These are phyloP conservation scores for Stereocaulon alpinum DNA, from an alignment of 495 filamentous ascomycete genomes.

Conservation along the genomic window DNA sequence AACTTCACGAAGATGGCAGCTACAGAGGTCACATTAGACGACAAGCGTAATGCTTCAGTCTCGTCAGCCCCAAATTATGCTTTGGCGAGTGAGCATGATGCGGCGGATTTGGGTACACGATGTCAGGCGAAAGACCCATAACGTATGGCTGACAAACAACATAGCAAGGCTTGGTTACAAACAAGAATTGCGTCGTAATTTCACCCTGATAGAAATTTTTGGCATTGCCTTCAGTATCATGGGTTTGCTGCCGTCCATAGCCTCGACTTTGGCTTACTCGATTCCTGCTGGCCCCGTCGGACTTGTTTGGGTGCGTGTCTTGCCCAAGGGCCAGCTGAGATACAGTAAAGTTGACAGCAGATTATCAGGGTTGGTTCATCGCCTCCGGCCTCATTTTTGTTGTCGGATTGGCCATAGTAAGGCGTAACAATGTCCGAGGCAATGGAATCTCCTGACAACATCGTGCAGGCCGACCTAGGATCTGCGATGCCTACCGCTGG, in stretches of 20 bases:
- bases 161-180: slow-evolving; percentile 55
- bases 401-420: slow-evolving; percentile 55
- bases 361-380: slow-evolving; percentile 46
- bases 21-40: not conserved
- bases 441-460: too few species aligned
- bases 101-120: slow-evolving; percentile 24
- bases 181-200: slow-evolving; percentile 58
- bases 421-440: not conserved
- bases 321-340: not conserved
- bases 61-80: slow-evolving; percentile 11
- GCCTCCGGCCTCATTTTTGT: slow-evolving; percentile 54
- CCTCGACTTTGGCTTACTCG: slow-evolving; percentile 53
- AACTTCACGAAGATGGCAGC: not conserved
- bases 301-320: slow-evolving; percentile 51
- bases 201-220: slow-evolving; percentile 56
- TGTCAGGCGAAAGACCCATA: not conserved
- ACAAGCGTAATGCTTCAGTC: slow-evolving; percentile 12
- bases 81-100: slow-evolving; percentile 29
- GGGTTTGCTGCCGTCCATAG: slow-evolving; percentile 62
- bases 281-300: slow-evolving; percentile 58
- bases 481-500: slow-evolving; percentile 62
- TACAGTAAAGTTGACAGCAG: not conserved
- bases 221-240: slow-evolving; percentile 66
- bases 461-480: slow-evolving; percentile 47
- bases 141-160: not conserved